These are phyloP conservation scores for Xylaria scruposa DNA, from an alignment of 495 filamentous ascomycete species.

Conservation along the genomic window DNA sequence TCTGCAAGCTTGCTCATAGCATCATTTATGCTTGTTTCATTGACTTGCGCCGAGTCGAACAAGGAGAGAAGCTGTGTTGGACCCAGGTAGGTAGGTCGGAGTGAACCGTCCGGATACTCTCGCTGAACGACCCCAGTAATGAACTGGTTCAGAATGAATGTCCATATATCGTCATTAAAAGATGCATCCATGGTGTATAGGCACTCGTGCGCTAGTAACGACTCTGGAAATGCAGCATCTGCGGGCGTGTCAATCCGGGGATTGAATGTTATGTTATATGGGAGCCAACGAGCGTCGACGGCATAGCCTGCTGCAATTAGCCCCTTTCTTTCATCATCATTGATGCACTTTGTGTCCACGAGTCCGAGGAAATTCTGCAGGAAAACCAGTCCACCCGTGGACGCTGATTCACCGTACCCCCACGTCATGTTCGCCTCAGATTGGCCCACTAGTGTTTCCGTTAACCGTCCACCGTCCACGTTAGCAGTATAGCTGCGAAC, in stretches of 20 bases:
- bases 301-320: neutral
- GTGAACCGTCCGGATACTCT: neutral
- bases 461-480: constrained; percentile 9
- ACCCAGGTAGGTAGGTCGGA: neutral
- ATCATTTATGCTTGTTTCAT: neutral
- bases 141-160: constrained; percentile 6
- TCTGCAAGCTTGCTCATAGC: constrained; percentile 3
- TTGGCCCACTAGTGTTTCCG: neutral
- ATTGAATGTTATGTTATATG: constrained; percentile 16
- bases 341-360: constrained; percentile 1
- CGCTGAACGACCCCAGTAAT: constrained; percentile 2
- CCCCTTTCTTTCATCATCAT: neutral
- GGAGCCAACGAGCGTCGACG: constrained; percentile 9
- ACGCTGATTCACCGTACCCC: constrained; percentile 10
- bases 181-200: constrained; percentile 12
- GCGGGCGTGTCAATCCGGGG: neutral
- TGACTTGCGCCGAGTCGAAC: neutral
- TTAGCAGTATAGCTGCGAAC: constrained; percentile 17
- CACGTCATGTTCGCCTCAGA: constrained; percentile 7
- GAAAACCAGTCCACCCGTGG: neutral
- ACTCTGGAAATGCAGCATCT: neutral
- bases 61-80: constrained; percentile 8
- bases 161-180: constrained; percentile 5
- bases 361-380: neutral
- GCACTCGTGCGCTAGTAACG: constrained; percentile 13